Evolutionary conservation across 2,329 filamentous ascomycete genomes (phyloP).

Genomic region (Atkinsonella hypoxylon): DNA sequence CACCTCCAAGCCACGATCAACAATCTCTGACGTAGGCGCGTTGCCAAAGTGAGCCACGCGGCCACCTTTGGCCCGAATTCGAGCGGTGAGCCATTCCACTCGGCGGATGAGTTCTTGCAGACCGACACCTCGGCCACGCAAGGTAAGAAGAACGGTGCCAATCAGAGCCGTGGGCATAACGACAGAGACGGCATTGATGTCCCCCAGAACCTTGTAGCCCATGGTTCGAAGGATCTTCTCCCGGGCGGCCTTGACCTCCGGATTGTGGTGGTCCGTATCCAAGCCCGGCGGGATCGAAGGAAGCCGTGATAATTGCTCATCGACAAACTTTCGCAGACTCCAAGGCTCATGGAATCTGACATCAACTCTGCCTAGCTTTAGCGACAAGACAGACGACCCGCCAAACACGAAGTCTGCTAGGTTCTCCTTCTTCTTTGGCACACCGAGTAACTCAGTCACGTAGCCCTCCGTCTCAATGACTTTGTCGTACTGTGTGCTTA

Average conservation of each 20-base stretch:
- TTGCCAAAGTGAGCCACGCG: slow-evolving; percentile 88
- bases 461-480: slow-evolving; percentile 98
- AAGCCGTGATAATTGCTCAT: slow-evolving; percentile 54
- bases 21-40: slow-evolving; percentile 65
- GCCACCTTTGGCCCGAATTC: slow-evolving; percentile 76
- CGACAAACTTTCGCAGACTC: slow-evolving; percentile 74
- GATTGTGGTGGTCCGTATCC: slow-evolving; percentile 33
- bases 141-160: slow-evolving; percentile 81
- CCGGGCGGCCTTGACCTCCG: slow-evolving; percentile 41
- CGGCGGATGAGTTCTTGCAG: slow-evolving; percentile 74
- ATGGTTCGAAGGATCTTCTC: slow-evolving; percentile 72
- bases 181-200: slow-evolving; percentile 93
- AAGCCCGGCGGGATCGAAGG: slow-evolving; percentile 30
- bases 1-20: slow-evolving; percentile 83
- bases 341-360: slow-evolving; percentile 94
- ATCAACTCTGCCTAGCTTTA: slow-evolving; percentile 84
- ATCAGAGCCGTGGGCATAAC: slow-evolving; percentile 97
- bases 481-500: slow-evolving; percentile 97
- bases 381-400: slow-evolving; percentile 71
- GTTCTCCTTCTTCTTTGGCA: slow-evolving; percentile 94
- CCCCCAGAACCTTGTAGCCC: slow-evolving; percentile 81
- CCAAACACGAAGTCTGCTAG: slow-evolving; percentile 78
- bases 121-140: slow-evolving; percentile 84
- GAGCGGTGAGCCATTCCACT: slow-evolving; percentile 78
- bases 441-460: slow-evolving; percentile 82